Percentiles rank a stretch among this genome's conserved stretches.
Evolutionary conservation across 2,329 filamentous ascomycete species (phyloP).

Genomic region (Fusarium haematococcum): DNA sequence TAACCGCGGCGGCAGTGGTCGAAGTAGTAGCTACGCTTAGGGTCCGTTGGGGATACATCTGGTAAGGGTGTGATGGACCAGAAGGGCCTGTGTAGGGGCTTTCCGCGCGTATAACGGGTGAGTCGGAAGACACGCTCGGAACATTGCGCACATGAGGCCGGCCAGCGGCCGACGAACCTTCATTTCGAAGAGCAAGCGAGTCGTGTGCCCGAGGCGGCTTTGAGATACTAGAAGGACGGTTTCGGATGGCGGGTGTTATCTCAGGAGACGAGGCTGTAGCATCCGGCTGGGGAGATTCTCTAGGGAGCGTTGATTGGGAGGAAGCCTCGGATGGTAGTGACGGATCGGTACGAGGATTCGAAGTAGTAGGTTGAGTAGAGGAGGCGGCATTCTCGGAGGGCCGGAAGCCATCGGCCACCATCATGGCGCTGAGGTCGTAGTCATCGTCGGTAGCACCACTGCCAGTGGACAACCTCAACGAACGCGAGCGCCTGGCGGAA

Average conservation of each 20-base stretch:
- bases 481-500: conserved; percentile 57
- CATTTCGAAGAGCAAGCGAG: conserved; percentile 64
- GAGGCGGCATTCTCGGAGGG: conserved; percentile 47
- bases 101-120: conserved; percentile 59
- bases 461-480: conserved; percentile 52
- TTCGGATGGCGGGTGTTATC: conserved; percentile 35
- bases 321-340: conserved; percentile 27
- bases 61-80: conserved; percentile 85
- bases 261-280: conserved; percentile 37
- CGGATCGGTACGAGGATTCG: conserved; percentile 27
- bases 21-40: conserved; percentile 80
- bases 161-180: conserved; percentile 51
- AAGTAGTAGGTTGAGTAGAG: conserved; percentile 28
- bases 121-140: conserved; percentile 52
- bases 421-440: conserved; percentile 62
- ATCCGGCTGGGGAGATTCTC: conserved; percentile 21
- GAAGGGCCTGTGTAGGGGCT: conserved; percentile 77
- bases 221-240: conserved; percentile 65
- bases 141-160: conserved; percentile 29
- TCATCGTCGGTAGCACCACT: conserved; percentile 54
- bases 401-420: conserved; percentile 66
- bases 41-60: conserved; percentile 81
- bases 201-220: conserved; percentile 64
- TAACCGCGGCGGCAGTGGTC: conserved; percentile 65
- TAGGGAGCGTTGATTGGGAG: conserved; percentile 6